These are phyloP conservation scores for Neurospora sp. DNA, from an alignment of 495 filamentous ascomycete genomes.

Conservation along the genomic window DNA sequence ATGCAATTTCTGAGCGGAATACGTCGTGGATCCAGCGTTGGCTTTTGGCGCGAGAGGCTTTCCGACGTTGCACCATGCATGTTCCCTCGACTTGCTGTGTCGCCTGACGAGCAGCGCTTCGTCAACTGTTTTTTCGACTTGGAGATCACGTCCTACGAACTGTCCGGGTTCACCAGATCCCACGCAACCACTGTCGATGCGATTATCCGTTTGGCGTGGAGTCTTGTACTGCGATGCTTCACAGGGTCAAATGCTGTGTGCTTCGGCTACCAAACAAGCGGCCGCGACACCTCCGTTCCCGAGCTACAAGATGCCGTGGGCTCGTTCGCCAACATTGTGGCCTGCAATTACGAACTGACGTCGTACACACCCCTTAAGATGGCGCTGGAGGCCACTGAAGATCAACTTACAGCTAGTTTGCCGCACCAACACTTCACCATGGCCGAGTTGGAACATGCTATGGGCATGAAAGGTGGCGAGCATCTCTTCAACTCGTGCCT, in stretches of 20 bases:
- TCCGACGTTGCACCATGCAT: conserved; percentile 23
- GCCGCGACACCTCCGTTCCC: conserved; percentile 29
- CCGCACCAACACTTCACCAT: conserved; percentile 36
- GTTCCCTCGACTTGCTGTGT: conserved; percentile 27
- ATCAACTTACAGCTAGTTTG: conserved; percentile 20
- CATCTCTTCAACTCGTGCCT: conserved; percentile 38
- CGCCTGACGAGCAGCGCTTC: conserved; percentile 13
- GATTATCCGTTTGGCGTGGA: conserved; percentile 39
- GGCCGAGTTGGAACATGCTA: conserved; percentile 31
- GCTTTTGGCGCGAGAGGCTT: conserved; percentile 34
- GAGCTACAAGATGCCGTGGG: conserved; percentile 31
- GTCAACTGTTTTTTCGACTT: conserved; percentile 28
- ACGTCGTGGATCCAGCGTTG: conserved; percentile 22
- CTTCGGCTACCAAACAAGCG: conserved; percentile 34
- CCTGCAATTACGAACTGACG: conserved; percentile 25
- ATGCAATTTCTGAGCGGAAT: conserved; percentile 25
- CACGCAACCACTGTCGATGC: conserved; percentile 23
- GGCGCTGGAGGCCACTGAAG: conserved; percentile 25
- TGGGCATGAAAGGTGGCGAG: conserved; percentile 29
- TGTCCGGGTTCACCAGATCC: conserved; percentile 25
- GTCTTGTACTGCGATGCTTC: conserved; percentile 33
- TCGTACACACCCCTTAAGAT: conserved; percentile 21
- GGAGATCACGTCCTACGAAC: conserved; percentile 23
- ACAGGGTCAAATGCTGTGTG: conserved; percentile 29
- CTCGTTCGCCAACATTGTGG: conserved; percentile 31